Evolutionary conservation across 2,329 filamentous ascomycete species (phyloP), one percentile per base, ranked within the genome.

Genomic region (Sphaerulina vaccinii): DNA sequence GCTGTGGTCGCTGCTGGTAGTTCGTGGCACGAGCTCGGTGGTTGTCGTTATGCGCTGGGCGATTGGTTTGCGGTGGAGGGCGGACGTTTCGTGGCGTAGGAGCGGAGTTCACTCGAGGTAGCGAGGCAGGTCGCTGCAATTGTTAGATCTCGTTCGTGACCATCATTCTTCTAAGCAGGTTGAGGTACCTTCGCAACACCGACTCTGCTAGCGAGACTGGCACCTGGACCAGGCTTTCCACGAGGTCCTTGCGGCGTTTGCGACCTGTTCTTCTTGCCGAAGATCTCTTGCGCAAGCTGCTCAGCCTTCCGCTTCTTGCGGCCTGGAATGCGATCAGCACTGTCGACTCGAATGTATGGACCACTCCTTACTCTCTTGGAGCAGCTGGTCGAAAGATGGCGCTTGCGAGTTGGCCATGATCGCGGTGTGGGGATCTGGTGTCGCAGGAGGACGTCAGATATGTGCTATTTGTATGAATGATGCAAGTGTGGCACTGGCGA

Each of bases 171-270:
- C 16, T 35, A 21, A 22, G 37, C 7, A 21, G 3, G 3, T 33
- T 37, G 24, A 33, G 40, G 4, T 75, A 84, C 84, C 81, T 90
- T 90, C 64, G 81, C 83, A 43, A 90, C 77, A 33, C 87, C 87
- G 52, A 87, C 83, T 68, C 87, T 81, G 70, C 84, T 87, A 49
- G 87, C 82, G 44, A 90, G 79, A 82, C 63, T 83, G 75, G 45
- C 78, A 62, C 57, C 63, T 9, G 49, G 66, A 49, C 46, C 74
- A 55, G 71, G 67, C 81, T 52, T 61, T 37, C 54, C 52, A 45
- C 52, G 51, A 37, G 71, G 73, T 19, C 74, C 68, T 15, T 80
- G 79, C 33, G 84, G 73, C 10, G 73, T 78, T 64, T 80, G 85
- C 46, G 79, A 71, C 60, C 84, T 81, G 52, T 78, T 73, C 48